phyloP scores from a whole-genome alignment of 2,329 filamentous ascomycete species.

The Fusarium sp. region DNA sequence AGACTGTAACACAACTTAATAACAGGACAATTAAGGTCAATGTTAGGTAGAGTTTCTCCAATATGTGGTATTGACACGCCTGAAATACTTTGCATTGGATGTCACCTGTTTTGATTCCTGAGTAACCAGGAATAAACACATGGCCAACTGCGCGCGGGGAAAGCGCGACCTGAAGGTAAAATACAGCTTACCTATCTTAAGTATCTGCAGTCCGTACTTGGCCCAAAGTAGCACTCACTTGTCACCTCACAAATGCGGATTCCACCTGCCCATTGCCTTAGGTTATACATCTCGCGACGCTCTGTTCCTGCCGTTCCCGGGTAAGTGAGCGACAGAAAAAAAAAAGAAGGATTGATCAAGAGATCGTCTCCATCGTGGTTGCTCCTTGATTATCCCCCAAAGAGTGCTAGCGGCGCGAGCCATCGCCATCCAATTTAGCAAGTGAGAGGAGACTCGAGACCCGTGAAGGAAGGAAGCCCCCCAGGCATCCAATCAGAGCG shows the following conservation, averaged over 20 bases:
- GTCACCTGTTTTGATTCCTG: constrained; percentile 24
- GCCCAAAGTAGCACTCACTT: not conserved
- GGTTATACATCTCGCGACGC: not conserved
- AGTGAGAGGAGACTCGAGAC: constrained; percentile 41
- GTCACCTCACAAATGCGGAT: not conserved
- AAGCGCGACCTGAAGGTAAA: constrained; percentile 8
- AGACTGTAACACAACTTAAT: too few relatives aligned
- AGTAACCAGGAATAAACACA: constrained; percentile 30
- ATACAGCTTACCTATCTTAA: not conserved
- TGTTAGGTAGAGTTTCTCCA: not conserved
- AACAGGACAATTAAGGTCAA: not conserved
- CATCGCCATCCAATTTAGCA: constrained; percentile 37
- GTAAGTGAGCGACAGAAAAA: constrained; percentile 6
- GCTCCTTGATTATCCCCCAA: constrained; percentile 24
- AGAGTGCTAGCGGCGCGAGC: constrained; percentile 38
- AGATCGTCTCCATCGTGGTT: constrained; percentile 22
- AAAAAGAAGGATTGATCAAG: constrained; percentile 1
- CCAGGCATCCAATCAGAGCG: constrained; percentile 42
- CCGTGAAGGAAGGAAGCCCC: constrained; percentile 33
- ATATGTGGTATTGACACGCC: not conserved
- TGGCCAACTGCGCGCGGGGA: constrained; percentile 15
- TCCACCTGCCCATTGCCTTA: not conserved
- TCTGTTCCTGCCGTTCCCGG: not conserved
- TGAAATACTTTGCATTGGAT: not conserved
- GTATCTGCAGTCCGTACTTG: not conserved